These are phyloP conservation scores for Waltiozyma sp. DNA, from an alignment of 1,139 yeast genomes.

Conservation along the genomic window DNA sequence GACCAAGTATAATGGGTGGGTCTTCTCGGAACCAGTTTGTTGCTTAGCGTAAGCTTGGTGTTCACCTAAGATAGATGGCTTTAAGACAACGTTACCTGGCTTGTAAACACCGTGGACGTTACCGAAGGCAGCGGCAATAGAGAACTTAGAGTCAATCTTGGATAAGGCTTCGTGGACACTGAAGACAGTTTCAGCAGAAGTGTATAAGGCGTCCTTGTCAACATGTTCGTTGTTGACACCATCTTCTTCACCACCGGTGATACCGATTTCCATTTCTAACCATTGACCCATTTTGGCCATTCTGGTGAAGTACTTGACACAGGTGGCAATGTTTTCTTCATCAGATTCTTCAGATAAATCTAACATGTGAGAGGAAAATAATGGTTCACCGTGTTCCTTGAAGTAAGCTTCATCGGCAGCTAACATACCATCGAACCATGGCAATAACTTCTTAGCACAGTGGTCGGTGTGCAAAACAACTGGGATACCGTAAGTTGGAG, in stretches of 20 bases:
- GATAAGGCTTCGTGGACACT: conserved; percentile 82
- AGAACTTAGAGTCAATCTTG: conserved; percentile 94
- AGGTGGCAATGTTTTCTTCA: conserved; percentile 88
- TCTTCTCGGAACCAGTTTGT: conserved; percentile 40
- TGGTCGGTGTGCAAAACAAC: conserved; percentile 97
- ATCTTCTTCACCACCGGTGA: conserved; percentile 99
- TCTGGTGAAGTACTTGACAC: conserved; percentile 91
- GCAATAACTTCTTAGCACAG: conserved; percentile 96
- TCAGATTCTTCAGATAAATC: conserved; percentile 96
- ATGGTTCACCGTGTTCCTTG: conserved; percentile 80
- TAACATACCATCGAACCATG: conserved; percentile 98
- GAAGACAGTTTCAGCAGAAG: conserved; percentile 92
- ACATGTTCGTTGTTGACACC: conserved; percentile 98
- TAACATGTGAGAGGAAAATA: conserved; percentile 98
- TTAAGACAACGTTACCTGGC: conserved; percentile 95
- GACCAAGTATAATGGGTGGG: conserved; percentile 86
- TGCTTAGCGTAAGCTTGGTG: conserved; percentile 82
- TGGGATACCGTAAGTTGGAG: conserved; percentile 95
- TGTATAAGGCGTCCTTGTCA: conserved; percentile 78
- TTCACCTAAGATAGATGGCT: conserved; percentile 89
- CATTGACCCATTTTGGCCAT: conserved; percentile 93
- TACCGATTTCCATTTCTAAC: conserved; percentile 99
- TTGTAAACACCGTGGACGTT: conserved; percentile 99
- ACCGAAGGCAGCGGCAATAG: conserved; percentile 99
- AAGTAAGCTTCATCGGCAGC: conserved; percentile 92